Percentiles rank a stretch among this genome's conserved stretches.
Evolutionary conservation across 352 stramenopile genomes (phyloP).

Genomic region (Globisporangium takayamanum): DNA sequence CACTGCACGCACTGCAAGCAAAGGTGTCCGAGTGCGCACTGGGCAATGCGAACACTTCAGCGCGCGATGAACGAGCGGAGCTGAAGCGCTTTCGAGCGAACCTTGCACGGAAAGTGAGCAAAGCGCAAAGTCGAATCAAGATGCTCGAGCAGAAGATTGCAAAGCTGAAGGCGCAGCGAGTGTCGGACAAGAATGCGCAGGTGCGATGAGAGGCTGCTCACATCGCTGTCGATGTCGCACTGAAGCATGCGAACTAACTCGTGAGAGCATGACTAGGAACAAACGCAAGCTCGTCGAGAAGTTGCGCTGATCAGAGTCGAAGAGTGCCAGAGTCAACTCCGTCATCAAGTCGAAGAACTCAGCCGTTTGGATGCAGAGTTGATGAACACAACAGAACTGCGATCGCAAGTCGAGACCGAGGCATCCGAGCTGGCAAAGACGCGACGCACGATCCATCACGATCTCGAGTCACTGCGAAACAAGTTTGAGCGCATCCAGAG

Average conservation of each 20-base stretch:
- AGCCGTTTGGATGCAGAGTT: neutral
- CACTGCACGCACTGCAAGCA: neutral
- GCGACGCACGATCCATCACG: neutral
- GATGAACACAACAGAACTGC: neutral
- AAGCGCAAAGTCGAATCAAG: neutral
- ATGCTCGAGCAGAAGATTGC: conserved; percentile 1
- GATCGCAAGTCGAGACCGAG: neutral
- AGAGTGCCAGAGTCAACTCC: neutral
- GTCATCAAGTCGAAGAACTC: neutral
- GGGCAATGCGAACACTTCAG: neutral
- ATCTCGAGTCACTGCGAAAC: neutral
- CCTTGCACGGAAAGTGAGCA: neutral
- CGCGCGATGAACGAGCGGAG: neutral
- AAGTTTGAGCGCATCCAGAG: neutral
- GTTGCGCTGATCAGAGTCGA: neutral
- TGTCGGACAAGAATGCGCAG: neutral
- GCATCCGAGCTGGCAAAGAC: neutral
- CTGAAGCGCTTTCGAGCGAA: neutral
- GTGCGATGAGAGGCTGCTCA: neutral
- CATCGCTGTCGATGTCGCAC: neutral
- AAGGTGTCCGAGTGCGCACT: neutral
- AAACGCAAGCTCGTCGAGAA: neutral
- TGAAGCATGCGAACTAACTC: neutral
- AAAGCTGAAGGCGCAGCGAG: neutral
- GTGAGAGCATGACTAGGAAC: neutral